Percentiles rank a stretch among this genome's conserved stretches.
phyloP scores from a whole-genome alignment of 352 stramenopile species.

The Globisporangium polare region DNA sequence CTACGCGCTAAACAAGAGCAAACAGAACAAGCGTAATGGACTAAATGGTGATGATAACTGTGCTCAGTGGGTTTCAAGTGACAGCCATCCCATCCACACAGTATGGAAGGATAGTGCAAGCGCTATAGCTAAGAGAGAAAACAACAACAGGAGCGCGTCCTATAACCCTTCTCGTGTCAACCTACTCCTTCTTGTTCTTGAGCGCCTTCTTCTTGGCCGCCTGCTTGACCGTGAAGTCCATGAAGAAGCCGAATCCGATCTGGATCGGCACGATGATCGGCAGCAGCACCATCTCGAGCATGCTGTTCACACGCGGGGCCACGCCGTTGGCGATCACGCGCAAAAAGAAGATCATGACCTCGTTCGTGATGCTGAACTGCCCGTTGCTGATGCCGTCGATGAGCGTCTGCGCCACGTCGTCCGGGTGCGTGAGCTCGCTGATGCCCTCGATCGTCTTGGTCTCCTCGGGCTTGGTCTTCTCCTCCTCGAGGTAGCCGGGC shows the following conservation, averaged over 20 bases:
- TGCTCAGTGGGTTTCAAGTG: too few relatives aligned
- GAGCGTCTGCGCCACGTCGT: conserved; percentile 62
- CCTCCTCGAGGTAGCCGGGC: conserved; percentile 68
- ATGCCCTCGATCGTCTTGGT: conserved; percentile 73
- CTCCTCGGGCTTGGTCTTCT: conserved; percentile 68
- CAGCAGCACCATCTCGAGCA: conserved; percentile 67
- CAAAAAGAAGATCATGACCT: conserved; percentile 69
- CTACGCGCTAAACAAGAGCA: too few relatives aligned
- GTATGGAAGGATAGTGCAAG: too few relatives aligned
- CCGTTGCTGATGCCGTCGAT: conserved; percentile 62
- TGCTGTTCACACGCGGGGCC: conserved; percentile 61
- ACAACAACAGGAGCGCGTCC: background rate
- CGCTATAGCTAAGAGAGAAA: background rate
- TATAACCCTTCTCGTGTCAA: background rate
- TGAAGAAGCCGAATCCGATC: conserved; percentile 72
- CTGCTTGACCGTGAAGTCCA: conserved; percentile 72
- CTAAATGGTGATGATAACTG: too few relatives aligned
- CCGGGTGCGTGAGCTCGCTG: conserved; percentile 40
- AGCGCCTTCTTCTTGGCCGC: conserved; percentile 45
- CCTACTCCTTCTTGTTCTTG: conserved; percentile 59
- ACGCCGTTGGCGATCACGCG: conserved; percentile 74
- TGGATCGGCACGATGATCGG: conserved; percentile 63
- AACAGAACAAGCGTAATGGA: too few relatives aligned
- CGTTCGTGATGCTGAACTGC: conserved; percentile 80
- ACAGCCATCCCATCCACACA: too few relatives aligned